phyloP scores from a whole-genome alignment of 805 yeast genomes.

The Yarrowia sp. region DNA sequence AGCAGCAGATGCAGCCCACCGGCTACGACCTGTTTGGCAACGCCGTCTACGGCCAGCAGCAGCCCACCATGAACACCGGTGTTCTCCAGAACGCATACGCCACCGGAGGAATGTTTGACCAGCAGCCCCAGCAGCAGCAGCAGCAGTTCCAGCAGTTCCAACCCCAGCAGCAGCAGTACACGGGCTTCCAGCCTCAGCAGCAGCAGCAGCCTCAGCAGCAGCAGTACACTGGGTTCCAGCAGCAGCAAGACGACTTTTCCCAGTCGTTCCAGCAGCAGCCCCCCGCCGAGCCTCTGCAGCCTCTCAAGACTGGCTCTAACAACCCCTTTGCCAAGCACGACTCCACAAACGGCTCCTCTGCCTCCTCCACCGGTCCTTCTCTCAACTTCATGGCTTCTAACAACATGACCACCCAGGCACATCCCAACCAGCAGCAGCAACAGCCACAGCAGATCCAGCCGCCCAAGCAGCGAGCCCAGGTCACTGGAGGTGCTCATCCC shows the following conservation, averaged over 20 bases:
- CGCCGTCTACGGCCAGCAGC: conserved; percentile 45
- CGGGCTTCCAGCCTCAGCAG: conserved; percentile 33
- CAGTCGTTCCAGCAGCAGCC: conserved; percentile 60
- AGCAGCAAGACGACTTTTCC: conserved; percentile 51
- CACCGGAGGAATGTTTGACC: conserved; percentile 32
- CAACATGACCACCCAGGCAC: conserved; percentile 15
- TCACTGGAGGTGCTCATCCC: conserved; percentile 33
- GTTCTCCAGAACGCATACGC: conserved; percentile 48
- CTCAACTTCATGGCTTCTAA: conserved; percentile 24
- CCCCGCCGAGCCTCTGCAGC: conserved; percentile 61
- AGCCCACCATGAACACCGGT: conserved; percentile 55
- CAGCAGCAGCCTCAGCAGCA: conserved; percentile 50
- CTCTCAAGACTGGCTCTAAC: conserved; percentile 68
- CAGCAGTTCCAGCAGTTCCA: conserved; percentile 48
- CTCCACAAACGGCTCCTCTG: conserved; percentile 4
- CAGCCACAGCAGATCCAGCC: conserved; percentile 35
- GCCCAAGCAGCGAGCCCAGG: conserved; percentile 33
- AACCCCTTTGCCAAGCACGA: conserved; percentile 64
- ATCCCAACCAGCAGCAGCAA: conserved; percentile 31
- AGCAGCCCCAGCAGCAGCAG: conserved; percentile 26
- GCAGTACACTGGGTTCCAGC: conserved; percentile 48
- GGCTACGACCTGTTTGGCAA: conserved; percentile 61
- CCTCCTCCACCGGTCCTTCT: conserved; percentile 20
- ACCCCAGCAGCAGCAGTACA: conserved; percentile 47
- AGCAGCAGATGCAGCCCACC: conserved; percentile 36